Conservation (phyloP, 2,329 filamentous ascomycete species). For the Paecilomyces formosus region DNA sequence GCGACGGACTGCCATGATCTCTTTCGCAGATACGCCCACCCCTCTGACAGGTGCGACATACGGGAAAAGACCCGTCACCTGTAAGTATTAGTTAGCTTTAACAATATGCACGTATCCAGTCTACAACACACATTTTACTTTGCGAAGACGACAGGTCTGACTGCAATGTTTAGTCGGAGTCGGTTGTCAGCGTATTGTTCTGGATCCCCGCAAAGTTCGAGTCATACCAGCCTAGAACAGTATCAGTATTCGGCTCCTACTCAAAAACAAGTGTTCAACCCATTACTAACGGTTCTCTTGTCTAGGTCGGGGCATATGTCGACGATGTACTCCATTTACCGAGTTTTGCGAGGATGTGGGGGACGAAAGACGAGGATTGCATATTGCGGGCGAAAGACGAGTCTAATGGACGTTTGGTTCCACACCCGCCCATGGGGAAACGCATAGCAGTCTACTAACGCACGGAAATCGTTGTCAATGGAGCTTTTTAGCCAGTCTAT, state of each 20-base stretch:
- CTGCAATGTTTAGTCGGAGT: neutral
- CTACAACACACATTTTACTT: slow-evolving; percentile 2
- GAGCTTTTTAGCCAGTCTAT: neutral
- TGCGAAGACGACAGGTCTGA: slow-evolving; percentile 3
- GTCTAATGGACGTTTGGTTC: neutral
- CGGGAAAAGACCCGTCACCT: neutral
- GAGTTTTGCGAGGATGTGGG: neutral
- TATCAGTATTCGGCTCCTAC: neutral
- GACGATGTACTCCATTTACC: neutral
- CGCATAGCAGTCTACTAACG: neutral
- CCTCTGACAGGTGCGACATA: slow-evolving; percentile 1
- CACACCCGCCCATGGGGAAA: neutral
- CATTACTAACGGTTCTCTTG: neutral
- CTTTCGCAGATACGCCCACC: neutral
- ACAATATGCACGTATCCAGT: neutral
- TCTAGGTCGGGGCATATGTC: neutral
- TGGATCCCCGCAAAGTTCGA: neutral
- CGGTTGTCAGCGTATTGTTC: neutral
- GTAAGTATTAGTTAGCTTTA: neutral
- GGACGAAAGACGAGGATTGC: neutral
- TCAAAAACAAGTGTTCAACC: neutral
- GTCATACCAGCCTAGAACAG: neutral
- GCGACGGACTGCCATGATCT: neutral
- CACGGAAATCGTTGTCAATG: neutral
- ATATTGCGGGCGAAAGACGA: slow-evolving; percentile 1